Conservation (phyloP, 2,329 filamentous ascomycete species). For the Rhinocladiella similis region DNA sequence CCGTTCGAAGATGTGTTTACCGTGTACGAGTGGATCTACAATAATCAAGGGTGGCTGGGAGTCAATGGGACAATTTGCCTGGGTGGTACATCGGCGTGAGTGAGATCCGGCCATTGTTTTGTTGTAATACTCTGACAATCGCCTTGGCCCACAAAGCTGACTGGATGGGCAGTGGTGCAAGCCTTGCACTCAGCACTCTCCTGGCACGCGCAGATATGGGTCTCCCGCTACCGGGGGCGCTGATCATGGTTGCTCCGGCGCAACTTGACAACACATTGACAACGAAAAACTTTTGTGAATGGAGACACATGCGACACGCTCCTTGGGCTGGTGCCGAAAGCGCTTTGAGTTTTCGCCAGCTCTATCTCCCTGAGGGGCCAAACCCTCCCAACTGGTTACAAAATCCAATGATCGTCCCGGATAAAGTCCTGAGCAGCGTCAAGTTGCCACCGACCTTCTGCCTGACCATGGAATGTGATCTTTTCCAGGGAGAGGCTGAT, state of each 20-base stretch:
- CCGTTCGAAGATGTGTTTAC: neutral
- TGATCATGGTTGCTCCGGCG: neutral
- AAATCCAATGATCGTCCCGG: neutral
- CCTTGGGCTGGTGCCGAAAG: neutral
- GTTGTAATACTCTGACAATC: neutral
- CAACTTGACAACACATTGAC: neutral
- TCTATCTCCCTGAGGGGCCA: neutral
- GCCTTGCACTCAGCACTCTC: neutral
- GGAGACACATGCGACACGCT: neutral
- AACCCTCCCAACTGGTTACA: neutral
- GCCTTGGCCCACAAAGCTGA: neutral
- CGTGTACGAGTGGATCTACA: neutral
- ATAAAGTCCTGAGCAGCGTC: neutral
- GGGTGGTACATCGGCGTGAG: neutral
- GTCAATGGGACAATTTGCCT: neutral
- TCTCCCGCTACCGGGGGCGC: neutral
- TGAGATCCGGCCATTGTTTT: too few species aligned
- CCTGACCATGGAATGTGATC: neutral
- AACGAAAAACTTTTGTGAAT: neutral
- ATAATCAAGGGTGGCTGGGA: neutral
- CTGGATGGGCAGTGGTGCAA: neutral
- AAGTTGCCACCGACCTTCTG: neutral
- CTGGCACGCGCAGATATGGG: neutral
- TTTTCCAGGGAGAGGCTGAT: neutral
- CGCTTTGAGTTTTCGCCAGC: neutral